These are phyloP conservation scores for Aureobasidium musti DNA, from an alignment of 2,329 filamentous ascomycete species.

Conservation along the genomic window DNA sequence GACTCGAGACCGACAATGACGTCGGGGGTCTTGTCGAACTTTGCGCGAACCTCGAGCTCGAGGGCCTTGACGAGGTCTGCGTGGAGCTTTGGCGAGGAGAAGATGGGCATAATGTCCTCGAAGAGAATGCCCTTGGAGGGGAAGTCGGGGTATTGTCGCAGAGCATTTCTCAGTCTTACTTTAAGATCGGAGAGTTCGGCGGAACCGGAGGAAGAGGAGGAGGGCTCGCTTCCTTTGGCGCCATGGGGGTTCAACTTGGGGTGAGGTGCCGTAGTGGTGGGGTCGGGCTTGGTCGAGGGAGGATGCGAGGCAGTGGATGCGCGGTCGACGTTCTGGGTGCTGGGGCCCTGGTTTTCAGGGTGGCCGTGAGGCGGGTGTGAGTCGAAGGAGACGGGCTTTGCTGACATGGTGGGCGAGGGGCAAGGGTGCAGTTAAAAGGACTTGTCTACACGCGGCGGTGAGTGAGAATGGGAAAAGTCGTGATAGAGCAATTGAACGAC, in stretches of 20 bases:
- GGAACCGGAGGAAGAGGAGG: slow-evolving; percentile 53
- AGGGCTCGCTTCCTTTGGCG: slow-evolving; percentile 52
- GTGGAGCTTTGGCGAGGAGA: slow-evolving; percentile 35
- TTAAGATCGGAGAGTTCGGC: slow-evolving; percentile 64
- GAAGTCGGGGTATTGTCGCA: slow-evolving; percentile 90
- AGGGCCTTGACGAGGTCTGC: slow-evolving; percentile 73
- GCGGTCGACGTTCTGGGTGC: slow-evolving; percentile 36
- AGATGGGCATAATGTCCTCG: slow-evolving; percentile 81
- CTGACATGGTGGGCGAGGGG: slow-evolving; percentile 36
- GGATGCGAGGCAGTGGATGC: slow-evolving; percentile 40
- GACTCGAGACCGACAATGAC: slow-evolving; percentile 92
- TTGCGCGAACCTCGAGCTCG: slow-evolving; percentile 73
- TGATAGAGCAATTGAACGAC: slow-evolving; percentile 11
- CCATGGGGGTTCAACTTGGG: slow-evolving; percentile 32
- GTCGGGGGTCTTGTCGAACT: slow-evolving; percentile 63
- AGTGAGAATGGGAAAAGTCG: slow-evolving; percentile 21
- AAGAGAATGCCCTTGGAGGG: slow-evolving; percentile 90
- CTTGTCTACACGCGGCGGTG: slow-evolving; percentile 7
- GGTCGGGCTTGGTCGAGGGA: slow-evolving; percentile 39
- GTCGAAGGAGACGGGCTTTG: slow-evolving; percentile 35
- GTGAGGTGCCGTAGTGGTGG: slow-evolving; percentile 35
- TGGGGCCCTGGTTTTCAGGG: slow-evolving; percentile 36
- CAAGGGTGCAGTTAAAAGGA: background rate
- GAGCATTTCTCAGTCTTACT: slow-evolving; percentile 66
- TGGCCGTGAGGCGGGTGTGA: slow-evolving; percentile 38